Evolutionary conservation across 495 filamentous ascomycete genomes (phyloP), one percentile per base, ranked within the genome.

Genomic region (Letharia lupina): DNA sequence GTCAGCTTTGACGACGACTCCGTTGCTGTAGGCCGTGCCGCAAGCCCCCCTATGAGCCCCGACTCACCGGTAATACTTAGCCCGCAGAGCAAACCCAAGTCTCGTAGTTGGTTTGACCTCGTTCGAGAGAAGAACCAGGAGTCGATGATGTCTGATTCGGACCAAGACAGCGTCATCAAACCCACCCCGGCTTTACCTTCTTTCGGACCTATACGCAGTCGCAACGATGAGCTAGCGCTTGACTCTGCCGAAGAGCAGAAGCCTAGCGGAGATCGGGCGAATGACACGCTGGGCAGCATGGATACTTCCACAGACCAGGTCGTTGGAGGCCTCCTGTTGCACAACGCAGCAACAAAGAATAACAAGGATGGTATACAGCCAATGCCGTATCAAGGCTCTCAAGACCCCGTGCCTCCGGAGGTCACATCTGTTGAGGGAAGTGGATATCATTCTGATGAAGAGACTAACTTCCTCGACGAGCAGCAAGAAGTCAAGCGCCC

Each of bases 1-100:
- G 92, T 96, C 68, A 96, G 91, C 75, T 96, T 96, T 70, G 90
- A 94, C 68, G 91, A 95, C 33, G 82, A 84, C 45, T 78, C 85
- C 1, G 80, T 86, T 50, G 75, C 86, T 62, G 83, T 87, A 13
- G 87, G 83, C 31, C 79, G 85, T 41, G 83, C 85, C 10, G 84
- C 82, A 23, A 81, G 77, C 37, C 75, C 84, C 39, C 73, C 79
- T 13, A 79, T 78, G 8, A 81, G 80, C 28, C 77, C 76, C 8
- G 84, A 84, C 3, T 79, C 83, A 11, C 75, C 78, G 18, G 54
- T 74, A 41, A 68, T 79, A 0, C 73, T 78, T 35, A 87, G 82
- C 65, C 82, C 84, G 28, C 72, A 74, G 18, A 72, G 64, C 72
- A 85, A 76, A 71, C 70, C 66, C 6, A 63, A 65, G 31, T 56